Evolutionary conservation across 495 filamentous ascomycete genomes (phyloP).

Genomic region (Neurospora terricola): DNA sequence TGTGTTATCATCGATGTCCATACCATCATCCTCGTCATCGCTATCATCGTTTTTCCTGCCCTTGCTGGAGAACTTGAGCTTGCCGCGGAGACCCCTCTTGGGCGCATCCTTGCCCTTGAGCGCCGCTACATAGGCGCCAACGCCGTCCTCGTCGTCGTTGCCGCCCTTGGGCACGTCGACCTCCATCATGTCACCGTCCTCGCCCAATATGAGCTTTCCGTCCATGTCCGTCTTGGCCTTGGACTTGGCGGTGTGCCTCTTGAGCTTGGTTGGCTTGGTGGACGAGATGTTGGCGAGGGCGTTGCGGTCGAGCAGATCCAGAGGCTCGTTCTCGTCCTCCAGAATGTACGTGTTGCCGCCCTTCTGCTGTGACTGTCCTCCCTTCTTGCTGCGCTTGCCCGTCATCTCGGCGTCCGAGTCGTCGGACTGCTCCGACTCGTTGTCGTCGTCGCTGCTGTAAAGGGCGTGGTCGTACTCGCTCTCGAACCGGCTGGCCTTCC

Average conservation of each 20-base stretch:
- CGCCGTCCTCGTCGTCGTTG: conserved; percentile 47
- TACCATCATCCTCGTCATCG: conserved; percentile 52
- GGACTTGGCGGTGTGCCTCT: conserved; percentile 42
- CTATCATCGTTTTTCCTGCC: conserved; percentile 49
- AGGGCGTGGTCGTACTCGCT: conserved; percentile 93
- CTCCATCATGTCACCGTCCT: conserved; percentile 44
- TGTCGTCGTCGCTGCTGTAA: conserved; percentile 58
- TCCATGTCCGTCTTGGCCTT: conserved; percentile 70
- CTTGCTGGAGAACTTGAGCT: conserved; percentile 76
- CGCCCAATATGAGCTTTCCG: conserved; percentile 78
- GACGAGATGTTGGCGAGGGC: conserved; percentile 89
- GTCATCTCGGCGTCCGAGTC: conserved; percentile 55
- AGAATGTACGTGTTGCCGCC: conserved; percentile 71
- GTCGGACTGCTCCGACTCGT: conserved; percentile 44
- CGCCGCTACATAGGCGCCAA: conserved; percentile 88
- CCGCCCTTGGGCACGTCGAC: conserved; percentile 50
- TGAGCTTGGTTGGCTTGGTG: conserved; percentile 61
- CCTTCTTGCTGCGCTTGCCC: conserved; percentile 40
- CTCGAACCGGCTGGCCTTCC: conserved; percentile 56
- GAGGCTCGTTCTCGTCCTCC: conserved; percentile 85
- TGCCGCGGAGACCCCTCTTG: conserved; percentile 69
- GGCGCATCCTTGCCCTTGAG: conserved; percentile 76
- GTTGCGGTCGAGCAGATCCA: conserved; percentile 81
- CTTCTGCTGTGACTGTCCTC: conserved; percentile 28
- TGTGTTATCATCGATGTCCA: conserved; percentile 33